phyloP scores from a whole-genome alignment of 768 basidiomycete genomes.

The Coprinopsis sp. region DNA sequence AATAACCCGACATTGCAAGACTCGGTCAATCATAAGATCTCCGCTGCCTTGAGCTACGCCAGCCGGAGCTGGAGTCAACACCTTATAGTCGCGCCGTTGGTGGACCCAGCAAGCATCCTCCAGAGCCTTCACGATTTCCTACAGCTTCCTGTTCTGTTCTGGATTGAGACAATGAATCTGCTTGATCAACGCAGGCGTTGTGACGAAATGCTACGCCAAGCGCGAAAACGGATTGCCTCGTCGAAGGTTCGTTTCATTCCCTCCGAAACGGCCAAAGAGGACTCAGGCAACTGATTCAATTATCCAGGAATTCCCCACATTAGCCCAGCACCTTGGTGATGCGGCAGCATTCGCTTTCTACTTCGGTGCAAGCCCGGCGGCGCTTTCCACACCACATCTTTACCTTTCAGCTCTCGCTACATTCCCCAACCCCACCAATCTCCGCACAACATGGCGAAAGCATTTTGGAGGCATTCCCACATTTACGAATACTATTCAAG shows the following conservation, averaged over 20 bases:
- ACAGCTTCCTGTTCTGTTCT: conserved; percentile 6
- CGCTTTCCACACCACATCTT: no score
- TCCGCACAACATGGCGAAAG: no score
- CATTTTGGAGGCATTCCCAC: no score
- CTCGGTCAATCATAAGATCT: background rate
- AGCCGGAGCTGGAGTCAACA: background rate
- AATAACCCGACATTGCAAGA: background rate
- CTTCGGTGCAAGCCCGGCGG: no score
- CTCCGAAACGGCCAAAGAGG: no score
- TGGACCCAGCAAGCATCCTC: background rate
- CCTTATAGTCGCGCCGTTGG: background rate
- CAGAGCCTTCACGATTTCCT: conserved; percentile 8
- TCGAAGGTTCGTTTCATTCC: conserved; percentile 1
- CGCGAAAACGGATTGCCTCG: background rate
- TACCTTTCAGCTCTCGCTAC: no score
- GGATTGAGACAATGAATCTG: conserved; percentile 10
- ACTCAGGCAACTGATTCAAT: no score
- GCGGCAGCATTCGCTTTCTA: no score
- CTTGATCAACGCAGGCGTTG: background rate
- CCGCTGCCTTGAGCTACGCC: background rate
- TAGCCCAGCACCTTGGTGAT: no score
- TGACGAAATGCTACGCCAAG: background rate
- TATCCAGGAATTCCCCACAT: no score
- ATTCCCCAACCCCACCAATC: no score
- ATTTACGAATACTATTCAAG: no score